Evolutionary conservation across 768 basidiomycete genomes (phyloP).

Genomic region (Mycena indigotica): DNA sequence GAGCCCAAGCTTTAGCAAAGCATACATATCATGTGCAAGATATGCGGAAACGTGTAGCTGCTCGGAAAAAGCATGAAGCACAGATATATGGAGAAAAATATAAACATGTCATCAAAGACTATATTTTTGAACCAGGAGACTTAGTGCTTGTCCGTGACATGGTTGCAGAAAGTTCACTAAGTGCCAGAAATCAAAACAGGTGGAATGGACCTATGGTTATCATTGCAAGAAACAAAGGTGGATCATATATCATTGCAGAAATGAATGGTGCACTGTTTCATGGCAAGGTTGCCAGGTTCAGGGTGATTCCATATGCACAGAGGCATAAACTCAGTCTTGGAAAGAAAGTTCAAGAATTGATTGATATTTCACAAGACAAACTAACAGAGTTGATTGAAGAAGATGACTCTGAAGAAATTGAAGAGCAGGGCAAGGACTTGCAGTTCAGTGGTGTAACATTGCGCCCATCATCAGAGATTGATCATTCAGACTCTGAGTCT

Average conservation of each 20-base stretch:
- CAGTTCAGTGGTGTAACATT: background rate
- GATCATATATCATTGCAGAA: no score
- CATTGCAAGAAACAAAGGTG: no score
- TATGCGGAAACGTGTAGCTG: constrained; percentile 10
- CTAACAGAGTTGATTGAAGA: background rate
- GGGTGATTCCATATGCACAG: constrained; percentile 10
- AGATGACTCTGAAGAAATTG: background rate
- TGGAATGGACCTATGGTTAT: no score
- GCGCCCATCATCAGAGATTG: no score
- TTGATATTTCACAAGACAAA: background rate
- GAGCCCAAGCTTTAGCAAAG: constrained; percentile 11
- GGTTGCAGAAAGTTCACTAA: constrained; percentile 23
- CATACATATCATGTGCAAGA: constrained; percentile 23
- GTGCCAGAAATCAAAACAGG: constrained; percentile 9
- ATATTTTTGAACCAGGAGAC: constrained; percentile 21
- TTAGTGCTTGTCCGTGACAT: constrained; percentile 26
- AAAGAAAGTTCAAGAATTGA: background rate
- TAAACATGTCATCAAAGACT: constrained; percentile 13
- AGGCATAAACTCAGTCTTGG: no score
- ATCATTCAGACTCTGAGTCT: no score
- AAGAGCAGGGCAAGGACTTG: background rate
- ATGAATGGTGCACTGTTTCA: no score
- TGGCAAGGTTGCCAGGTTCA: constrained; percentile 7
- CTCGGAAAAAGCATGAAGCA: constrained; percentile 14
- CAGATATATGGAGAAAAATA: constrained; percentile 24